Evolutionary conservation across 2,329 filamentous ascomycete genomes (phyloP).

Genomic region (Eutypella sp.): DNA sequence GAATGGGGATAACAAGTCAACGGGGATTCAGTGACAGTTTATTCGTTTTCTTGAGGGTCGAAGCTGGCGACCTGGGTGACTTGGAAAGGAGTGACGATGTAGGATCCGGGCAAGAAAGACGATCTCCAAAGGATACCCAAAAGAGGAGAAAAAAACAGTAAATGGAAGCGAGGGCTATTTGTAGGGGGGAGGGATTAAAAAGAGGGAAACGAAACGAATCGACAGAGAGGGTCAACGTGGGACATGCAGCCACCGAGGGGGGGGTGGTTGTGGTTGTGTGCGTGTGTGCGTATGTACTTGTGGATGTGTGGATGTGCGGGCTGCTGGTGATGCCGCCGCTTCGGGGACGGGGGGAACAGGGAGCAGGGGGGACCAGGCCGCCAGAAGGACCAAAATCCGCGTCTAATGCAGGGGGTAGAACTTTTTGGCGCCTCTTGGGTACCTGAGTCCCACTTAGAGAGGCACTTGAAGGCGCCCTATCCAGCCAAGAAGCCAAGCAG

Average conservation of each 20-base stretch:
- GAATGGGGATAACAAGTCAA: slow-evolving; percentile 7
- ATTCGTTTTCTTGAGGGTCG: slow-evolving; percentile 13
- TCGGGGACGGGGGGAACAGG: too few species aligned
- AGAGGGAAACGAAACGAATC: neutral
- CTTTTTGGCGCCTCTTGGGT: neutral
- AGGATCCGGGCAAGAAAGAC: slow-evolving; percentile 13
- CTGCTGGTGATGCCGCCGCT: neutral
- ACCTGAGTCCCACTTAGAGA: neutral
- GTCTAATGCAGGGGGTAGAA: neutral
- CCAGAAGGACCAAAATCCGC: too few species aligned
- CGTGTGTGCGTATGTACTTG: too few species aligned
- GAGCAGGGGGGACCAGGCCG: neutral
- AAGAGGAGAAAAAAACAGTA: neutral
- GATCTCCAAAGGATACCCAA: slow-evolving; percentile 10
- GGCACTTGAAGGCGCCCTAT: neutral
- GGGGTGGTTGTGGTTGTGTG: too few species aligned
- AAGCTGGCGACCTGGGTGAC: slow-evolving; percentile 25
- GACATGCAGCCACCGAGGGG: too few species aligned
- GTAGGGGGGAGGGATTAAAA: neutral
- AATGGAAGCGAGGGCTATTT: too few species aligned
- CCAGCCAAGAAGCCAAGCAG: neutral
- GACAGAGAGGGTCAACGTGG: too few species aligned
- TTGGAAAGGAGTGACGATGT: slow-evolving; percentile 23
- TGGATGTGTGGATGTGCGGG: neutral
- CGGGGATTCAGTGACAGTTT: slow-evolving; percentile 9